These are phyloP conservation scores for Pycnococcus provasolii DNA, from an alignment of 139 green algal genomes.

Conservation along the genomic window DNA sequence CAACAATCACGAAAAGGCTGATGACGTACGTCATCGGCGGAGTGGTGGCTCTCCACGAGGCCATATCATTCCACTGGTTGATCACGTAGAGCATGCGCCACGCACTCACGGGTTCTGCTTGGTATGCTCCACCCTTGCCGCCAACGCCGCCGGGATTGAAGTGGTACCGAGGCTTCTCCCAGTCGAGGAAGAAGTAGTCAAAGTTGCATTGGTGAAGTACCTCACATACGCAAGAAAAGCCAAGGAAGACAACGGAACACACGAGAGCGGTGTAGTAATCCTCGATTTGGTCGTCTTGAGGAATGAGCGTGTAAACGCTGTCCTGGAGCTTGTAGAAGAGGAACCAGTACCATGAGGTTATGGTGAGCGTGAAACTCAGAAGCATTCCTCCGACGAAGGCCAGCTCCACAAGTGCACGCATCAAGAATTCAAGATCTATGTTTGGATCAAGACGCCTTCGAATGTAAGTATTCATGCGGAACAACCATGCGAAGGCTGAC, in stretches of 20 bases:
- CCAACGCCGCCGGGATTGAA: not conserved
- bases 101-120: conserved; percentile 10
- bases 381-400: conserved; percentile 36
- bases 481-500: not conserved
- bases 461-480: not conserved
- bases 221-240: not conserved
- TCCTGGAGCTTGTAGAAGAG: conserved; percentile 34
- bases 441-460: not conserved
- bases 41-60: not conserved
- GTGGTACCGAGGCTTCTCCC: conserved; percentile 17
- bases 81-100: conserved; percentile 29
- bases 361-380: conserved; percentile 55
- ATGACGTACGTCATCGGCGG: conserved; percentile 3
- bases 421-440: not conserved
- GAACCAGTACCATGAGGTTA: conserved; percentile 37
- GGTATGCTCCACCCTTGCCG: not conserved
- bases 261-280: conserved; percentile 3
- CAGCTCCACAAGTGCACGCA: not conserved
- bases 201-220: conserved; percentile 13
- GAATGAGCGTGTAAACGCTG: conserved; percentile 16
- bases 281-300: not conserved
- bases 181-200: conserved; percentile 35
- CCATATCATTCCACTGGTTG: conserved; percentile 32
- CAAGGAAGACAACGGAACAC: not conserved
- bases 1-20: not conserved